Base-by-base conservation (phyloP, 192 early-diverging fungal species). In the Entomortierella chlamydospora region DNA sequence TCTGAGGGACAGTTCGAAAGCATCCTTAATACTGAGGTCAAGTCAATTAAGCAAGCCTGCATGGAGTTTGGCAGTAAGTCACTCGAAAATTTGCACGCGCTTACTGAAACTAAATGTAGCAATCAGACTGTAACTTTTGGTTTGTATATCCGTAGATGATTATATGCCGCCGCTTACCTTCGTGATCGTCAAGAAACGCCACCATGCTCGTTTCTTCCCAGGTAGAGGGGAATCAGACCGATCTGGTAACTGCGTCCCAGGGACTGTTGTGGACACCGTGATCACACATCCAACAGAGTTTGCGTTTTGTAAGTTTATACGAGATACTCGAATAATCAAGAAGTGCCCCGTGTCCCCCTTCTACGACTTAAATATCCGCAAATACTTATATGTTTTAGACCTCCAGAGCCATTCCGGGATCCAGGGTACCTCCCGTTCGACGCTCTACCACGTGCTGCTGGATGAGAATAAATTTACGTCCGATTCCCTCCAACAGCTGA, bases 371-470 rank as follows among this genome's bases (percentile, higher is more conserved):
- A 20, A 25, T 17, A 1, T 37, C 1, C 60, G 23, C 22, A 29
- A 10, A 26, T 49, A 26, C 22, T 43, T 39, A 41, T 0, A 45
- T 1, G 23, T 12, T 51, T 33, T 45, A 83, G 81, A 93, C 58
- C 83, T 99, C 28, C 93, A 92, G 64, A 92, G 95, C 13, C 98
- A 99, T 65, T 88, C 93, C 1, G 97, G 96, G 61, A 86, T 98
- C 29, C 97, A 98, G 72, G 97, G 98, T 30, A 97, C 96, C 0
- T 96, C 94, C 23, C 91, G 95, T 28, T 95, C 96, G 1, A 93
- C 93, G 0, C 92, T 95, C 72, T 99, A 98, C 87, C 91, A 93
- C 52, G 96, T 97, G 7, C 81, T 99, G 45, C 84, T 90, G 61
- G 96, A 99, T 64, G 94, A 98, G 45, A 94, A 95, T 81, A 82